Base-by-base conservation (phyloP, 495 filamentous ascomycete genomes). In the Patellaria atrata region DNA sequence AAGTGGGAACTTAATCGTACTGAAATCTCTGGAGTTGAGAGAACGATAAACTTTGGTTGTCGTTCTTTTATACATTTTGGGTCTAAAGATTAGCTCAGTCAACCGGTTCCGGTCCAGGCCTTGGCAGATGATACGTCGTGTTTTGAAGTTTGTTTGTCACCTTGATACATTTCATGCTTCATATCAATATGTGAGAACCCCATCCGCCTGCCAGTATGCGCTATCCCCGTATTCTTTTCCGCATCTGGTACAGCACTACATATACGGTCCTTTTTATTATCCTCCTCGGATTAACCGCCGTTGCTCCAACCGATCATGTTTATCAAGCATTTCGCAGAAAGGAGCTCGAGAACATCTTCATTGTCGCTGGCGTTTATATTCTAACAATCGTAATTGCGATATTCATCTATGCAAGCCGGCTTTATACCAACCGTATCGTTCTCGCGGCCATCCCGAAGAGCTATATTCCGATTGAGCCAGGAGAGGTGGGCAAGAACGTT, bases 271-370 rank as follows among this genome's bases (percentile, higher is more conserved):
- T 96, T 48, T 75, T 75, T 57, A 53, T 86, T 47, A 47, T 89
- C 47, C 68, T 82, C 22, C 58, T 79, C 50, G 66, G 63, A 47
- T 67, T 92, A 30, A 64, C 92, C 32, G 62, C 87, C 49, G 65
- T 92, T 47, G 84, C 81, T 1, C 91, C 89, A 6, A 78, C 64
- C 48, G 83, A 94, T 43, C 65, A 79, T 25, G 77, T 96, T 57
- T 75, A 75, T 48, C 82, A 94, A 59, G 77, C 79, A 45, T 69
- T 75, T 39, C 47, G 58, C 25, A 67, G 64, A 20, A 46, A 58
- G 25, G 72, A 79, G 36, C 59, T 79, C 43, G 78, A 75, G 58
- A 83, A 91, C 56, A 71, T 92, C 45, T 82, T 94, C 60, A 71
- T 89, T 53, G 71, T 94, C 53, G 75, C 71, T 12, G 76, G 82